phyloP scores from a whole-genome alignment of 306 rosid genomes.

The Prunus mira region DNA sequence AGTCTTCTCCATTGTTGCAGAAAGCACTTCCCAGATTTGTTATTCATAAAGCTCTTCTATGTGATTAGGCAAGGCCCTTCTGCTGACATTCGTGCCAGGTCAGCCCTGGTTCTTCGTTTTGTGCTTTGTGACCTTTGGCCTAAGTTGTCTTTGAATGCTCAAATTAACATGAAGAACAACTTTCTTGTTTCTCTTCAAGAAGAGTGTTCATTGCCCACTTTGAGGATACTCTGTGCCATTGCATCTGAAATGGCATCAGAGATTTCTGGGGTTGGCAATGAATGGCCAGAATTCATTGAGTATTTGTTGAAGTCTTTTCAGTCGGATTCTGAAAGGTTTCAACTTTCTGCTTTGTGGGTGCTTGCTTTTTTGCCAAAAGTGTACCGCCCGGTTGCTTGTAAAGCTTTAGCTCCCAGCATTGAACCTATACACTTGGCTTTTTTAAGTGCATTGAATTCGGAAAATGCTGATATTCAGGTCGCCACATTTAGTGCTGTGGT shows the following conservation, averaged over 20 bases:
- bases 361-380: background rate
- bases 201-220: slow-evolving; percentile 5
- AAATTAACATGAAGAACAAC: background rate
- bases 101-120: slow-evolving; percentile 4
- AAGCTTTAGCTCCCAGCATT: background rate
- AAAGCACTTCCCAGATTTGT: background rate
- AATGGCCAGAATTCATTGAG: slow-evolving; percentile 4
- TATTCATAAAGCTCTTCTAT: slow-evolving; percentile 1
- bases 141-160: background rate
- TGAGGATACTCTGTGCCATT: slow-evolving; percentile 3
- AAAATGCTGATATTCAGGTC: slow-evolving; percentile 11
- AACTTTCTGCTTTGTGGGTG: slow-evolving; percentile 13
- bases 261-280: background rate
- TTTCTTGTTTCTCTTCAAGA: slow-evolving; percentile 12
- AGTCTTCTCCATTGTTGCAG: slow-evolving; percentile 6
- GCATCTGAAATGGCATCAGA: slow-evolving; percentile 7
- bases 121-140: slow-evolving; percentile 15
- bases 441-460: background rate
- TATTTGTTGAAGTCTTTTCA: background rate
- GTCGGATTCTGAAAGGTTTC: background rate
- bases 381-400: slow-evolving; percentile 8
- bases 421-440: background rate
- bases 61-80: background rate
- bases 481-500: slow-evolving; percentile 17
- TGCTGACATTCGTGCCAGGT: background rate